Evolutionary conservation across 805 yeast species (phyloP), one percentile per base, ranked within the genome.

Genomic region (Hagleromyces aurorensis): DNA sequence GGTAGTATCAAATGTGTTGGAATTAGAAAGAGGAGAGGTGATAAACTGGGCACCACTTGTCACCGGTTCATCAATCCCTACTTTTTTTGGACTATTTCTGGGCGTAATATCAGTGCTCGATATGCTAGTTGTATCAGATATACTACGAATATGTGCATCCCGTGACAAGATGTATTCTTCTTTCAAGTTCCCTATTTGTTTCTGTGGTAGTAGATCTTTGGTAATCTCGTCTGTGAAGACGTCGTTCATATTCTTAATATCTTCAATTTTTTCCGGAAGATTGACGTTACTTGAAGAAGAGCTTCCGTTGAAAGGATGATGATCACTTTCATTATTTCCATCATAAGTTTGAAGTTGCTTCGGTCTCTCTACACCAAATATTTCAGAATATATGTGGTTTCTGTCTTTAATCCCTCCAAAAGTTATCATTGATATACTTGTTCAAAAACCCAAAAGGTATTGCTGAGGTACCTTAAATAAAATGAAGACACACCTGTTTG

Each of bases 111-210:
- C 58, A 8, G 30, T 40, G 33, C 55, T 47, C 13, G 55, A 37
- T 21, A 52, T 17, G 31, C 54, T 49, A 25, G 41, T 46, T 3
- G 57, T 47, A 27, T 53, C 59, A 8, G 59, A 49, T 3, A 53
- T 48, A 7, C 41, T 38, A 29, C 43, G 40, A 15, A 53, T 46
- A 12, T 39, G 40, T 1, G 54, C 40, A 14, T 37, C 38, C 9
- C 44, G 40, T 5, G 46, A 34, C 18, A 52, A 23, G 19, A 47
- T 42, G 22, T 42, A 44, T 13, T 40, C 33, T 8, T 36, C 36
- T 25, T 26, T 33, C 10, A 21, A 30, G 10, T 2, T 12, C 21
- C 12, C 25, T 13, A 30, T 9, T 16, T 30, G 33, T 22, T 30
- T 36, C 7, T 16, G 30, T 12, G 33, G 33, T 4, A 42, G 24